Base-by-base conservation (phyloP, 129 eudicot species). In the Artemisia annua region DNA sequence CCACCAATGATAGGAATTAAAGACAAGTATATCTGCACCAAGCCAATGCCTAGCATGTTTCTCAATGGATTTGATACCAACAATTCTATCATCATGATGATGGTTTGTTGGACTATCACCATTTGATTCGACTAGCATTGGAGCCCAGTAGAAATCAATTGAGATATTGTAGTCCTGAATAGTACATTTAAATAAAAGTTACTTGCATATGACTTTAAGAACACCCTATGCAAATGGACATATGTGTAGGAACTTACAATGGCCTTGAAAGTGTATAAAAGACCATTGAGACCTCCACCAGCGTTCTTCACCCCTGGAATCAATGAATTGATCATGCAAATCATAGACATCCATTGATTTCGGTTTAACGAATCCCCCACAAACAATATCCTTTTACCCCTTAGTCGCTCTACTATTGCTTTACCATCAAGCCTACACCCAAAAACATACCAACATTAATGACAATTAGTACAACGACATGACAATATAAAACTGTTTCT, bases 311-410 rank as follows among this genome's bases (percentile, higher is more conserved):
- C 48, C 20, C 86, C 82, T 11, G 72, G 79, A 66, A 87, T 79
- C 2, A 70, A 67, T 68, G 87, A 59, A 18, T 85, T 85, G 14
- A 87, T 69, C 54, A 87, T 67, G 66, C 96, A 90, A 24, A 90
- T 86, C 93, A 90, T 83, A 0, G 96, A 90, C 12, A 80, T 82
- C 90, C 90, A 90, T 75, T 90, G 96, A 12, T 85, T 85, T 69
- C 96, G 79, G 72, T 87, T 90, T 52, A 90, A 28, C 3, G 96
- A 90, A 76, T 90, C 93, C 3, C 96, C 93, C 16, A 90, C 96
- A 57, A 82, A 90, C 60, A 89, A 78, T 22, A 89, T 32, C 68
- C 90, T 87, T 67, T 86, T 89, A 60, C 79, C 81, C 78, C 84
- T 87, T 53, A 90, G 66, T 70, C 69, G 83, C 87, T 90, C 87